Conservation (phyloP, 192 early-diverging fungal species). For the Neocallimastix lanati region DNA sequence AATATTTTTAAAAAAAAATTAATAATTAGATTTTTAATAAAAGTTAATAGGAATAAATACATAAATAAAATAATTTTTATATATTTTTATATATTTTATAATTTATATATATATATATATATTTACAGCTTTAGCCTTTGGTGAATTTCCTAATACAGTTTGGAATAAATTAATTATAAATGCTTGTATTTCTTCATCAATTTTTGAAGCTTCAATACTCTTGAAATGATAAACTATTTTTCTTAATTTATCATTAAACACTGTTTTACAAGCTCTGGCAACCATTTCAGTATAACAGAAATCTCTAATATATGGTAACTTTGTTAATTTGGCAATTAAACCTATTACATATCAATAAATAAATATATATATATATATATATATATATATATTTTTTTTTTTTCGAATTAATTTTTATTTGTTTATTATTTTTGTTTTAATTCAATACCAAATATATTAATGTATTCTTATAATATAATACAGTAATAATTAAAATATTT, state of each 20-base stretch:
- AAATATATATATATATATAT: not conserved
- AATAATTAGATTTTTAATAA: no score
- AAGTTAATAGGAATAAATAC: no score
- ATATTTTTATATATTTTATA: no score
- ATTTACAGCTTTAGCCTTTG: constrained; percentile 13
- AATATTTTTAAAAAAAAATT: no score
- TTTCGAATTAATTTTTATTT: no score
- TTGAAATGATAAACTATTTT: constrained; percentile 22
- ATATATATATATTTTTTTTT: no score
- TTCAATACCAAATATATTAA: no score
- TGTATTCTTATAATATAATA: no score
- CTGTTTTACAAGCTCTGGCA: constrained; percentile 18
- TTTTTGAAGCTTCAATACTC: constrained; percentile 24
- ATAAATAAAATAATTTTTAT: no score
- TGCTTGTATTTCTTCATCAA: constrained; percentile 24
- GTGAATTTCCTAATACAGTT: constrained; percentile 11
- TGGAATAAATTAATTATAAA: constrained; percentile 18
- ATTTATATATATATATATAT: no score
- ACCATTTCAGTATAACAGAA: constrained; percentile 25
- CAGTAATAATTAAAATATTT: no score
- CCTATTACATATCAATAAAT: constrained; percentile 10
- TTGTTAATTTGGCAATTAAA: constrained; percentile 15
- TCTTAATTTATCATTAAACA: constrained; percentile 16
- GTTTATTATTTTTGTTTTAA: no score
- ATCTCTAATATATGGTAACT: constrained; percentile 24